Percentiles rank a stretch among this genome's conserved stretches.
Evolutionary conservation across 768 basidiomycete genomes (phyloP).

Genomic region (Coprinellus micaceus): DNA sequence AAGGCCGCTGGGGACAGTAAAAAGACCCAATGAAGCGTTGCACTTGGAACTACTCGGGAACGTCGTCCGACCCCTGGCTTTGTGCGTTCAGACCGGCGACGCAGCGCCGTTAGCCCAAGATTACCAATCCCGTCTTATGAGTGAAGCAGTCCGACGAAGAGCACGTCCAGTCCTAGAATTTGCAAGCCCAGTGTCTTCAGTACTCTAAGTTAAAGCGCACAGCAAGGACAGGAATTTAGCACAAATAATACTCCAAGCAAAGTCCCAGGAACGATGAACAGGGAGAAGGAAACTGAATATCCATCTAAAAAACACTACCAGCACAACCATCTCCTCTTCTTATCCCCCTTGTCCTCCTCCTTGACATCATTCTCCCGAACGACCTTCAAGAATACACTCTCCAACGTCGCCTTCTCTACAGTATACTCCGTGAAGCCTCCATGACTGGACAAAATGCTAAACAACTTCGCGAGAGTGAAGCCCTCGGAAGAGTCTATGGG

Average conservation of each 20-base stretch:
- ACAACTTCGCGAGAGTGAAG: conserved; percentile 56
- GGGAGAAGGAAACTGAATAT: neutral
- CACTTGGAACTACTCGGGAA: too few species aligned
- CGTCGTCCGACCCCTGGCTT: too few species aligned
- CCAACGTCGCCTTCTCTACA: conserved; percentile 65
- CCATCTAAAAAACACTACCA: neutral
- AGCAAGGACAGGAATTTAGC: too few species aligned
- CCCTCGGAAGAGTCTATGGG: conserved; percentile 42
- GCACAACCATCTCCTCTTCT: conserved; percentile 17
- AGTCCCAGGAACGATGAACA: neutral
- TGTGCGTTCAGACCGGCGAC: too few species aligned
- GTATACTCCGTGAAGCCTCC: conserved; percentile 63
- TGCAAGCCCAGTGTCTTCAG: neutral
- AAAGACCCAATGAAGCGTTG: neutral
- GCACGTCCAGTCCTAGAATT: neutral
- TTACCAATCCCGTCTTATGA: too few species aligned
- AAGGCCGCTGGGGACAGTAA: neutral
- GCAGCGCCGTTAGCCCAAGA: too few species aligned
- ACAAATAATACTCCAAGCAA: too few species aligned
- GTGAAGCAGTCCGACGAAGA: neutral
- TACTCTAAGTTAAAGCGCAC: too few species aligned
- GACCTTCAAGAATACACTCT: conserved; percentile 71
- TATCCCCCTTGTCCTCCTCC: conserved; percentile 37
- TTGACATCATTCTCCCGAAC: conserved; percentile 57
- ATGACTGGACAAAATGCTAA: conserved; percentile 48